Base-by-base conservation (phyloP, 2,329 filamentous ascomycete genomes). In the Alternaria alternata region DNA sequence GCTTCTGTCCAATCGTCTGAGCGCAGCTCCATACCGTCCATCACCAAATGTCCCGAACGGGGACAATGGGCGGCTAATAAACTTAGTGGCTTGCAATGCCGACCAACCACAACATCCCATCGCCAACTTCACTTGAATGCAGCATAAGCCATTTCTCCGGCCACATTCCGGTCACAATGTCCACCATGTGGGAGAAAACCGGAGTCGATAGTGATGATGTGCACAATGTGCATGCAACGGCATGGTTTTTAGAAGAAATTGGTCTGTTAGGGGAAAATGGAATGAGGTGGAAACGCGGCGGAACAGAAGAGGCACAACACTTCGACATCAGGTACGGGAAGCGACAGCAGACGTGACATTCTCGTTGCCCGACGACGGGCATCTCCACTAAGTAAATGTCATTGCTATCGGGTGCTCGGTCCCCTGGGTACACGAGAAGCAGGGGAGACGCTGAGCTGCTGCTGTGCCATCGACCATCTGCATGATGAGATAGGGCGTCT, bases 21-120 rank as follows among this genome's bases (percentile, higher is more conserved):
- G 12, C 12, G 43, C 8, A 8, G n/a, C 28, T 30, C 53, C 34
- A 57, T 67, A 62, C 64, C 61, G 59, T 68, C 62, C 53, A 55
- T 59, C 73, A 73, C 69, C 72, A 73, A 73, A 69, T 71, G 49
- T 54, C 70, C 73, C 63, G 41, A 70, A 68, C 56, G 65, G 63
- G 74, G 62, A 68, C 61, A 48, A 44, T 72, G 61, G 72, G 75
- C 75, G 75, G 67, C 67, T 77, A 77, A 64, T 69, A 70, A 62
- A 65, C 64, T 65, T 56, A 46, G 66, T 72, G 73, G 71, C 73
- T 69, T 72, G 51, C 54, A 34, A 46, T 47, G 57, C 65, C 64
- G 57, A 62, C 72, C 71, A 69, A 71, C 72, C 68, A 69, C 69
- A 58, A 46, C 57, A 24, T 62, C 59, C 48, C 57, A 54, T 61